A percentile compares a stretch with the other conserved stretches of the same genome.
phyloP scores from a whole-genome alignment of 345 rosid species.

The Populus alba region DNA sequence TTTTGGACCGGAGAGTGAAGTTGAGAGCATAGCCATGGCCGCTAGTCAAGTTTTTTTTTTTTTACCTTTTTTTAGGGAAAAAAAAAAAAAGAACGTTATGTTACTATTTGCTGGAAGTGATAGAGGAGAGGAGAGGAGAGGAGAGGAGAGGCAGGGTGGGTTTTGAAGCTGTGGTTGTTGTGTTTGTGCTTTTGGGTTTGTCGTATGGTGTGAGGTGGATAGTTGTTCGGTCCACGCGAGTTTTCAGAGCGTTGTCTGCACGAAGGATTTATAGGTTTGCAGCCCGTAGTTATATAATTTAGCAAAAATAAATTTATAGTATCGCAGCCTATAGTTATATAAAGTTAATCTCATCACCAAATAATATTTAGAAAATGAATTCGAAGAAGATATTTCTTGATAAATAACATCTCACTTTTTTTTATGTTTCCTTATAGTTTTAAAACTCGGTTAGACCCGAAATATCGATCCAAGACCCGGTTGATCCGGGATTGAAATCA shows the following conservation, averaged over 20 bases:
- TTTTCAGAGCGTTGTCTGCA: background rate
- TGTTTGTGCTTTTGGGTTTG: background rate
- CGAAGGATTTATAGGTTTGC: background rate
- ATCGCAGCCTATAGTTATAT: too few relatives aligned
- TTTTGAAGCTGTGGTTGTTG: constrained; percentile 7
- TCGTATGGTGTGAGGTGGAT: background rate
- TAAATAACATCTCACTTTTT: too few relatives aligned
- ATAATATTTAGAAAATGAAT: too few relatives aligned
- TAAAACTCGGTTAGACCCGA: too few relatives aligned
- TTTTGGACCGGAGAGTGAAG: constrained; percentile 44
- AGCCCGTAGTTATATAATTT: too few relatives aligned
- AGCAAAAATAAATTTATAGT: too few relatives aligned
- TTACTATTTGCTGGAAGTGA: background rate
- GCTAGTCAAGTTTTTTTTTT: background rate
- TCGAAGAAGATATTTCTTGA: too few relatives aligned
- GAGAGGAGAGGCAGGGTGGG: background rate
- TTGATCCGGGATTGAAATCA: too few relatives aligned
- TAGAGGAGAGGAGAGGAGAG: background rate
- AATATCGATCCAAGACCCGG: too few relatives aligned
- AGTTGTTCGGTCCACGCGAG: constrained; percentile 14
- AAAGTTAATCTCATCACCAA: too few relatives aligned
- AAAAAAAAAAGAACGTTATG: background rate
- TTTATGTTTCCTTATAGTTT: too few relatives aligned
- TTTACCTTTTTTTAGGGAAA: background rate
- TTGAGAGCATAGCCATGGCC: constrained; percentile 59